Percentiles rank a stretch among this genome's conserved stretches.
Evolutionary conservation across 1,284 basidiomycete species (phyloP).

Genomic region (Microbotryum intermedium): DNA sequence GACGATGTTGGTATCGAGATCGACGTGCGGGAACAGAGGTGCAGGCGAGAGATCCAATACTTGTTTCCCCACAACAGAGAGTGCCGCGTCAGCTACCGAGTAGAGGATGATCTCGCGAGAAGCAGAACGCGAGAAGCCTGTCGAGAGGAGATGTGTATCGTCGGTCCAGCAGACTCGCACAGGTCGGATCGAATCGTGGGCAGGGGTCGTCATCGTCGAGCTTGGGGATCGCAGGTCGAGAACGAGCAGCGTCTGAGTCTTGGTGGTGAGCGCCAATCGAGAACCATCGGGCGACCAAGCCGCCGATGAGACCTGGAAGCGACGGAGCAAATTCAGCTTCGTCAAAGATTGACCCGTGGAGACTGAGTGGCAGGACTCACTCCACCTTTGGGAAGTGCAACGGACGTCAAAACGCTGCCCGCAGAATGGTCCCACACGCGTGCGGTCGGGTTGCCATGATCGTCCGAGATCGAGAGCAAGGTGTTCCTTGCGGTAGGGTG

Average conservation of each 20-base stretch:
- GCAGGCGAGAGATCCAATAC: constrained; percentile 45
- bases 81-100: constrained; percentile 15
- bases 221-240: constrained; percentile 39
- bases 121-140: constrained; percentile 43
- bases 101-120: constrained; percentile 43
- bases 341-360: no score
- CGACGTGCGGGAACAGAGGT: constrained; percentile 43
- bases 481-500: constrained; percentile 42
- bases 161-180: constrained; percentile 44
- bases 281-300: constrained; percentile 39
- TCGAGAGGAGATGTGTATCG: constrained; percentile 37
- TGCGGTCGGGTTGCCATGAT: constrained; percentile 36
- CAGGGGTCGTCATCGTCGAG: constrained; percentile 28
- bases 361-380: not conserved
- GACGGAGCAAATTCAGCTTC: not conserved
- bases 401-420: not conserved
- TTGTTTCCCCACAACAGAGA: constrained; percentile 33
- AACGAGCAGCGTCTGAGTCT: constrained; percentile 40
- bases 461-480: constrained; percentile 40
- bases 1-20: constrained; percentile 44
- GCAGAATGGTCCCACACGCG: constrained; percentile 38
- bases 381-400: not conserved
- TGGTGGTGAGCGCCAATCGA: constrained; percentile 42
- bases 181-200: constrained; percentile 41
- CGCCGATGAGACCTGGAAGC: constrained; percentile 36